Percentiles rank a stretch among this genome's conserved stretches.
These are phyloP conservation scores for Torulaspora franciscae DNA, from an alignment of 805 yeast genomes.

Conservation along the genomic window DNA sequence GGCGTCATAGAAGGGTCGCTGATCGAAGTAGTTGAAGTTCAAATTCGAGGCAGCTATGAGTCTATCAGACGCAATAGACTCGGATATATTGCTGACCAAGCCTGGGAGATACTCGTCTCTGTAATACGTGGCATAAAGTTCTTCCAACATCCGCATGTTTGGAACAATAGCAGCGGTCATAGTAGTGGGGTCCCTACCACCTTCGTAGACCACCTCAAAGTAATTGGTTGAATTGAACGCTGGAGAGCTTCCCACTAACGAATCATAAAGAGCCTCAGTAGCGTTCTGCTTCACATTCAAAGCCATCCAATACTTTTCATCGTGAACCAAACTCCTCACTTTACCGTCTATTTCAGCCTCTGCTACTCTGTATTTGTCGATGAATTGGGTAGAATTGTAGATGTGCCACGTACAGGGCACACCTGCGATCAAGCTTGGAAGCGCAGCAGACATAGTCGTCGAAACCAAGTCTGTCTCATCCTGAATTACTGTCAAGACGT, in stretches of 20 bases:
- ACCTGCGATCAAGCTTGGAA: constrained; percentile 17
- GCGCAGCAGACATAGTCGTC: constrained; percentile 11
- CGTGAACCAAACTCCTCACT: constrained; percentile 43
- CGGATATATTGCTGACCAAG: constrained; percentile 31
- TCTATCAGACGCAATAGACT: constrained; percentile 18
- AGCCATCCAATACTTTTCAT: constrained; percentile 60
- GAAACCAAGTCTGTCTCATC: constrained; percentile 24
- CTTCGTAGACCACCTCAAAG: constrained; percentile 48
- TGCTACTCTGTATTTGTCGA: constrained; percentile 19
- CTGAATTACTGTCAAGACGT: constrained; percentile 35
- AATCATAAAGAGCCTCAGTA: constrained; percentile 30
- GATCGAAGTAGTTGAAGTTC: constrained; percentile 39
- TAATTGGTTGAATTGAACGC: constrained; percentile 22
- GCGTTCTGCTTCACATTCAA: constrained; percentile 50
- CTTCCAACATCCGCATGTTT: constrained; percentile 38
- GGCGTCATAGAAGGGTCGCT: constrained; percentile 46
- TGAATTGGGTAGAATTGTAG: constrained; percentile 26
- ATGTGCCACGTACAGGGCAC: constrained; percentile 33
- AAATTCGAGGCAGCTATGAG: constrained; percentile 34
- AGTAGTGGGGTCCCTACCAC: constrained; percentile 57
- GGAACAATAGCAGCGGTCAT: constrained; percentile 46
- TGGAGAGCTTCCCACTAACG: constrained; percentile 23
- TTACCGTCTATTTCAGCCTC: constrained; percentile 34
- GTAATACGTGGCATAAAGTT: constrained; percentile 24
- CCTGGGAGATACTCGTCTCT: constrained; percentile 22